phyloP scores from a whole-genome alignment of 768 basidiomycete species.

The Tricholoma furcatifolium region DNA sequence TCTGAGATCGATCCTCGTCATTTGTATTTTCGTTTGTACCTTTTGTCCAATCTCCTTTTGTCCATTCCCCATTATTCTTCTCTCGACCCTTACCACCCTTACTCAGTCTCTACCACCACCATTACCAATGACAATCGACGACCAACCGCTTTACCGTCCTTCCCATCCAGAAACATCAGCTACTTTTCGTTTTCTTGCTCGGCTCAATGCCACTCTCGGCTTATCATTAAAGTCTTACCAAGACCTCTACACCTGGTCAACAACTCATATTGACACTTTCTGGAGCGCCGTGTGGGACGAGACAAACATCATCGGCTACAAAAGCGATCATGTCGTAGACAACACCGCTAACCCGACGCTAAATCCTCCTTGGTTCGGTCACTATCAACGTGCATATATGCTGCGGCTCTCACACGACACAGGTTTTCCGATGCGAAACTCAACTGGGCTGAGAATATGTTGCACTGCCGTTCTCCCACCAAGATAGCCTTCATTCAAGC shows the following conservation, averaged over 20 bases:
- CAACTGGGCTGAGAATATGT: slow-evolving; percentile 85
- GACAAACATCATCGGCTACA: slow-evolving; percentile 57
- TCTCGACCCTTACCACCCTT: slow-evolving; percentile 5
- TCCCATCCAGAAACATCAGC: slow-evolving; percentile 39
- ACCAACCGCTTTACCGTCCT: slow-evolving; percentile 44
- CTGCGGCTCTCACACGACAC: slow-evolving; percentile 9
- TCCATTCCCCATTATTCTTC: not conserved
- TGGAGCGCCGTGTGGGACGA: slow-evolving; percentile 78
- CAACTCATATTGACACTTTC: slow-evolving; percentile 55
- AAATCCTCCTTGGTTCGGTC: slow-evolving; percentile 65
- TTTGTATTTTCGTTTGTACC: not conserved
- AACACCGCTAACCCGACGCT: slow-evolving; percentile 45
- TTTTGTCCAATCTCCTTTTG: slow-evolving; percentile 6
- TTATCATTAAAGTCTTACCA: slow-evolving; percentile 51
- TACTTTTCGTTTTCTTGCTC: slow-evolving; percentile 46
- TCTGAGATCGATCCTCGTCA: slow-evolving; percentile 4
- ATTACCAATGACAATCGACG: slow-evolving; percentile 5
- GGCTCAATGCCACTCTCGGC: slow-evolving; percentile 47
- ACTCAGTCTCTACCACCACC: slow-evolving; percentile 8
- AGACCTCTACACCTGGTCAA: slow-evolving; percentile 71
- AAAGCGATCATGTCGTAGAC: slow-evolving; percentile 62
- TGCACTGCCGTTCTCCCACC: slow-evolving; percentile 51
- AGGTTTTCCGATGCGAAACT: slow-evolving; percentile 59
- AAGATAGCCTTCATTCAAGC: slow-evolving; percentile 70
- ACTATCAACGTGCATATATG: slow-evolving; percentile 6